These are phyloP conservation scores for Alternaria longipes DNA, from an alignment of 2,329 filamentous ascomycete species.

Conservation along the genomic window DNA sequence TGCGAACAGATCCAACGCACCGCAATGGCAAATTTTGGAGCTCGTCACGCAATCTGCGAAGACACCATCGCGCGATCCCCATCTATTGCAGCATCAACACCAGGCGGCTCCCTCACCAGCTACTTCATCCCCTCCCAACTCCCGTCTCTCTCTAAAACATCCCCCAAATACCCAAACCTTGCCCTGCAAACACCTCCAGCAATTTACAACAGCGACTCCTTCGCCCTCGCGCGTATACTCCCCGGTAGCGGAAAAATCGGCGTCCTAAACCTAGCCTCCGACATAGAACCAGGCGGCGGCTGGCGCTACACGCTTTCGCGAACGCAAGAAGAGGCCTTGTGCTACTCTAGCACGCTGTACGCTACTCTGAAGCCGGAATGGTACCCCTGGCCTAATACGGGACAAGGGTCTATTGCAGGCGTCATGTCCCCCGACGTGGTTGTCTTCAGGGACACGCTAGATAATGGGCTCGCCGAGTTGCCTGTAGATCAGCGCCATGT, in stretches of 20 bases:
- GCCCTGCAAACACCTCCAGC: conserved; percentile 18
- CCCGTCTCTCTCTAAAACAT: conserved; percentile 15
- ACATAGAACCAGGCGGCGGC: conserved; percentile 30
- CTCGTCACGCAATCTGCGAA: conserved; percentile 31
- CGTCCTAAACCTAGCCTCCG: conserved; percentile 33
- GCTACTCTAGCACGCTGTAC: conserved; percentile 35
- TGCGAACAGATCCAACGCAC: not conserved
- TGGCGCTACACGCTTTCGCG: conserved; percentile 32
- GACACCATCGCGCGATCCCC: conserved; percentile 29
- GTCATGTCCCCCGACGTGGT: conserved; percentile 33
- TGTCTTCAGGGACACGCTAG: conserved; percentile 32
- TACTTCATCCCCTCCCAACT: conserved; percentile 30
- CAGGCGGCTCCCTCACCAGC: conserved; percentile 25
- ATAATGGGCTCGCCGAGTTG: conserved; percentile 26
- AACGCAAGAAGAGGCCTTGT: conserved; percentile 38
- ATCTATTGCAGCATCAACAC: conserved; percentile 20
- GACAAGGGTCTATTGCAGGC: conserved; percentile 27
- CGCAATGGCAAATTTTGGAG: conserved; percentile 28
- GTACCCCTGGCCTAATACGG: conserved; percentile 38
- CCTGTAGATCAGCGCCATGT: conserved; percentile 18
- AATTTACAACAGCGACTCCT: conserved; percentile 31
- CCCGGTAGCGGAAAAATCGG: conserved; percentile 21
- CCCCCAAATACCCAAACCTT: not conserved
- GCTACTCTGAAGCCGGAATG: conserved; percentile 29
- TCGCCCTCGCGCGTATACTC: conserved; percentile 28